Base-by-base conservation (phyloP, 148 eudicot genomes). In the Pouteria glomerata region DNA sequence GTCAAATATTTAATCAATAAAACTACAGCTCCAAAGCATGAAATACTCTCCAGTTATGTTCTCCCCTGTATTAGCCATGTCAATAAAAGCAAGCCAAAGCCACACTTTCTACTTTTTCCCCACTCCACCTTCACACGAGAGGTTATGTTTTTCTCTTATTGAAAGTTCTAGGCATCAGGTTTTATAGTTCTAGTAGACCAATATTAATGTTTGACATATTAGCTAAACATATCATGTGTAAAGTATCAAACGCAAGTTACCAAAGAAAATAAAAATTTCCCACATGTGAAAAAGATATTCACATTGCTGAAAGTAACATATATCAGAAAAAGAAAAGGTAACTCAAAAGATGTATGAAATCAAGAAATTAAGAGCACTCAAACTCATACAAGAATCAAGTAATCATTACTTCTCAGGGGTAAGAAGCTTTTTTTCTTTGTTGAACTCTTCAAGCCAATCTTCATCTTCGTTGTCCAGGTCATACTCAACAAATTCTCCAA, bases 401-500 rank as follows among this genome's bases (percentile, higher is more conserved):
- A 35, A 65, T 29, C 41, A 84, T 73, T 88, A 94, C 98, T 76
- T 88, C 70, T 94, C 96, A 67, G 93, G 81, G n/a, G 74, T 48
- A 72, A 94, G 89, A 59, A 75, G 80, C 77, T 73, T 81, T 74
- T 75, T 84, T 68, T 89, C 96, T 75, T 75, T 78, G 62, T 91
- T 91, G 74, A 89, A 80, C 68, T 89, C 90, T 58, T 82, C 83
- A 70, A 94, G 91, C 98, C 97, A 94, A 73, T 91, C 97, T 78
- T 94, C 98, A 74, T 94, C 98, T 79, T 94, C 97, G 57, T 88
- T 84, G 77, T 94, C 98, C 66, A 94, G 83, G 80, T 94, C 98
- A 86, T 94, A 94, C 82, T 94, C 98, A 63, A 94, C 81, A 74
- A 94, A 91, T 39, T 94, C 98, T 77, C 98, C 97, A 77, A 94